Evolutionary conservation across 2,329 filamentous ascomycete species (phyloP).

Genomic region (Ramularia endophylla): DNA sequence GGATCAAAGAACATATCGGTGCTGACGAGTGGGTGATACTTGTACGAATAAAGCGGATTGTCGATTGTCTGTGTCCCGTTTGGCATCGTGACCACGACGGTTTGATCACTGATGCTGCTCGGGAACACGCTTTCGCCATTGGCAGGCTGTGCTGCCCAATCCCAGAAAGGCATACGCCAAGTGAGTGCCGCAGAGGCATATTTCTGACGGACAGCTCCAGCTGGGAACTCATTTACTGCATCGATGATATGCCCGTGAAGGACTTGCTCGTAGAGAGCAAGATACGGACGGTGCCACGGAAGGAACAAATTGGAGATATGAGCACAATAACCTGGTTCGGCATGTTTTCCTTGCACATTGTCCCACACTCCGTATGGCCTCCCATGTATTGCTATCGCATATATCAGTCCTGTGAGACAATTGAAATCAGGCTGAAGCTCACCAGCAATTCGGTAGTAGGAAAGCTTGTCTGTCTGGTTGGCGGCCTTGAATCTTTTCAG

Average conservation of each 20-base stretch:
- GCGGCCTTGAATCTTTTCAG: conserved; percentile 61
- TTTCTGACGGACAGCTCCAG: conserved; percentile 30
- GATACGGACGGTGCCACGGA: conserved; percentile 78
- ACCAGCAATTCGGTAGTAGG: conserved; percentile 77
- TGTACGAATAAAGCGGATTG: conserved; percentile 32
- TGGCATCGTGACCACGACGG: conserved; percentile 32
- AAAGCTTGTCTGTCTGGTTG: conserved; percentile 58
- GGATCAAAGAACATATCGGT: conserved; percentile 55
- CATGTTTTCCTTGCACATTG: conserved; percentile 41
- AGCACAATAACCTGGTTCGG: conserved; percentile 66
- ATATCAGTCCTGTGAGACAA: background rate
- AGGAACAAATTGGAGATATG: conserved; percentile 72
- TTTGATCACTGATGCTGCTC: conserved; percentile 34
- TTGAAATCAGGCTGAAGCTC: conserved; percentile 21
- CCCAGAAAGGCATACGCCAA: conserved; percentile 44
- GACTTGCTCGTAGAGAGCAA: conserved; percentile 49
- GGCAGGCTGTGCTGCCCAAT: conserved; percentile 39
- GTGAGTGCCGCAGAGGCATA: conserved; percentile 36
- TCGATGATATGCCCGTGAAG: conserved; percentile 36
- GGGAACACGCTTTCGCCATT: conserved; percentile 31
- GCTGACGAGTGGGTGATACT: conserved; percentile 48
- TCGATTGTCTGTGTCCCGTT: conserved; percentile 28
- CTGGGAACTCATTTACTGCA: conserved; percentile 38
- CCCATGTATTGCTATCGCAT: conserved; percentile 68
- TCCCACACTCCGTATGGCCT: conserved; percentile 60